A percentile compares a stretch with the other conserved stretches of the same genome.
Evolutionary conservation across 345 rosid genomes (phyloP).

Genomic region (Camelina neglecta): DNA sequence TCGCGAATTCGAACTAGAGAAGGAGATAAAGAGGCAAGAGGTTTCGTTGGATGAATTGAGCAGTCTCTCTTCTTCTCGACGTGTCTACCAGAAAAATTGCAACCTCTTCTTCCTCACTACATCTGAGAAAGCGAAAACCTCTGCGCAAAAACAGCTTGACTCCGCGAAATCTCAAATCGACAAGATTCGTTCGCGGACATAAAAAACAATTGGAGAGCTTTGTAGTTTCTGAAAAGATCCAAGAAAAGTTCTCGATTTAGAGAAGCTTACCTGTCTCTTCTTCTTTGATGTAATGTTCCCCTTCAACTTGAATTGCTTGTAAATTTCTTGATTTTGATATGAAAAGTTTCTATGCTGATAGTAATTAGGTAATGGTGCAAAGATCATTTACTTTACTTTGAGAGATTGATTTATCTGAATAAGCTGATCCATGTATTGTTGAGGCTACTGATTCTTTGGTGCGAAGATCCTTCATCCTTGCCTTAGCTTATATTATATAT

Average conservation of each 20-base stretch:
- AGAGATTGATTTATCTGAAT: neutral
- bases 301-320: conserved; percentile 1
- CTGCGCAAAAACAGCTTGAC: conserved; percentile 31
- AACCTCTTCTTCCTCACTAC: conserved; percentile 43
- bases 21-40: conserved; percentile 40
- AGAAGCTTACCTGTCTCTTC: neutral
- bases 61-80: conserved; percentile 41
- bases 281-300: neutral
- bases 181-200: conserved; percentile 28
- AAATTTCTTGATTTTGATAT: conserved; percentile 10
- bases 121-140: conserved; percentile 27
- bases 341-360: neutral
- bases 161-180: conserved; percentile 32
- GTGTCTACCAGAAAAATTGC: conserved; percentile 30
- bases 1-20: conserved; percentile 34
- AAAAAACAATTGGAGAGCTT: neutral
- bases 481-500: no score
- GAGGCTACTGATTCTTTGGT: neutral
- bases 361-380: no score
- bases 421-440: neutral
- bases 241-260: neutral
- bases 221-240: neutral
- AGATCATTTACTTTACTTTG: neutral
- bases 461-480: no score
- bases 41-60: conserved; percentile 38